Base-by-base conservation (phyloP, 495 filamentous ascomycete genomes). In the Talaromyces trachyspermus region DNA sequence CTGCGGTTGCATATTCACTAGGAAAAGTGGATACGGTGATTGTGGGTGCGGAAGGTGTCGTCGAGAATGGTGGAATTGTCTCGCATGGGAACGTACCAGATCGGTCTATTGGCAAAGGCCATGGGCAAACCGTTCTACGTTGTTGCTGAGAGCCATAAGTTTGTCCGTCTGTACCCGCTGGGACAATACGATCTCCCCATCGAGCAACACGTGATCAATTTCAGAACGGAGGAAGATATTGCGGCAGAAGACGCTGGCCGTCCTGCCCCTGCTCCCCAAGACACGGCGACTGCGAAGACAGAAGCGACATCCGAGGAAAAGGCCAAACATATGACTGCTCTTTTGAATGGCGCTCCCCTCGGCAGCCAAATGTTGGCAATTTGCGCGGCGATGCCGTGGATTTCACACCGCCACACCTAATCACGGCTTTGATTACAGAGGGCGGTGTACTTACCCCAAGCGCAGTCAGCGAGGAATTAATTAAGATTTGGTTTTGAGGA, bases 121-220 rank as follows among this genome's bases (percentile, higher is more conserved):
- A 79, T 82, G 48, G 76, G 79, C 5, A 89, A 88, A 58, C 84
- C 85, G 0, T 87, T 97, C 60, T 95, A 89, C 58, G 89, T 95
- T 19, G 89, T 88, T 5, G 87, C 87, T 4, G 92, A 98, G 64
- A 95, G 87, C 54, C 91, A 98, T 69, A 98, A 95, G 65, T 94
- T 95, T 56, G 88, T 91, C 27, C 71, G 87, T 48, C 67, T 90
- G 19, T 90, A 86, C 55, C 88, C 88, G 6, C 59, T 89, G 12
- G 78, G 81, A 40, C 86, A 90, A 57, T 85, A 83, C 58, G 83
- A 89, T 56, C 70, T 92, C 40, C 82, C 80, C 26, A 79, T 91
- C 43, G 75, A 84, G 52, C 86, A 90, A 54, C 77, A 76, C 42
- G 79, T 90, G 15, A 75, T 92, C 38, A 78, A 83, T 44, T 92